Conservation (phyloP, 331 rosid genomes). For the Rosa hybrid region DNA sequence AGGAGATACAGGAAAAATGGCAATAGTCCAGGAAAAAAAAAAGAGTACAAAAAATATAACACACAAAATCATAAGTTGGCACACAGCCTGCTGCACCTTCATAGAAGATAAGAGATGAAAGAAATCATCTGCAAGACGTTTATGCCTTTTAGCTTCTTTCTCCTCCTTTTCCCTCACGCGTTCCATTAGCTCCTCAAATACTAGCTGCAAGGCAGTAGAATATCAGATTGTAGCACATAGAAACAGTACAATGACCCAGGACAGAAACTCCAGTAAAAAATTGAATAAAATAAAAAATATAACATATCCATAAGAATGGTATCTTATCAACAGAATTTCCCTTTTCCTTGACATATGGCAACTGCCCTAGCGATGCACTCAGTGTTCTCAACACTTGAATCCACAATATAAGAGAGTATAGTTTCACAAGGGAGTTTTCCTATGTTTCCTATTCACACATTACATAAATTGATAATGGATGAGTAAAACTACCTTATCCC, state of each 20-base stretch:
- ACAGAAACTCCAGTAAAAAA: neutral
- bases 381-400: neutral
- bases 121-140: slow-evolving; percentile 78
- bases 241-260: slow-evolving; percentile 7
- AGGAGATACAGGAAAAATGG: neutral
- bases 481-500: slow-evolving; percentile 3
- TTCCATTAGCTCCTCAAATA: slow-evolving; percentile 79
- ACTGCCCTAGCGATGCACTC: neutral
- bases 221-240: slow-evolving; percentile 18
- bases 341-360: slow-evolving; percentile 6
- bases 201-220: slow-evolving; percentile 63
- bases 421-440: neutral
- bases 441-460: neutral
- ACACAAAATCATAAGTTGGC: slow-evolving; percentile 10
- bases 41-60: neutral
- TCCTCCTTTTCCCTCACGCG: slow-evolving; percentile 85
- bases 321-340: neutral
- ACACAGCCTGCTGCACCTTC: slow-evolving; percentile 54
- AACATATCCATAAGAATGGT: neutral
- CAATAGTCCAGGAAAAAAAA: neutral
- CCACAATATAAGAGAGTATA: neutral
- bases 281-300: slow-evolving; percentile 13
- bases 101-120: slow-evolving; percentile 53
- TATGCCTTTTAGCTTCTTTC: slow-evolving; percentile 85
- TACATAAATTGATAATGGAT: neutral